Conservation (phyloP, 1,284 basidiomycete genomes). For the Ganoderma resinaceum region DNA sequence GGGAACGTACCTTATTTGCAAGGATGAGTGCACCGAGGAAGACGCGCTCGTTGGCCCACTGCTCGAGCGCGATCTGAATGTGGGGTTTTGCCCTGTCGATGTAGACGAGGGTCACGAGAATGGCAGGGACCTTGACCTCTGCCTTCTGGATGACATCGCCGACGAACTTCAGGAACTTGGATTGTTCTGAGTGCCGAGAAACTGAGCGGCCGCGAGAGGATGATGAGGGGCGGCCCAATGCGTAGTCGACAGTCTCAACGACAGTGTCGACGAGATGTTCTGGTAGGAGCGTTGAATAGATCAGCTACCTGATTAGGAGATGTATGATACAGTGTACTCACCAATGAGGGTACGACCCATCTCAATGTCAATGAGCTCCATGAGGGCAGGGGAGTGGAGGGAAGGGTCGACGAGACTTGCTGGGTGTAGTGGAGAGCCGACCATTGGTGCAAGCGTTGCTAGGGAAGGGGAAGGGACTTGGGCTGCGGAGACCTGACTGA, state of each 20-base stretch:
- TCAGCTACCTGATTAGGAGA: constrained; percentile 18
- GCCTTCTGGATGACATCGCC: constrained; percentile 70
- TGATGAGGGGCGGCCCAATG: constrained; percentile 66
- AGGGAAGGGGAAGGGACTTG: constrained; percentile 9
- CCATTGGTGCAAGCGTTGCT: constrained; percentile 19
- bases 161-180: constrained; percentile 66
- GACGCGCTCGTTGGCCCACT: constrained; percentile 81
- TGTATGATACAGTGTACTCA: constrained; percentile 42
- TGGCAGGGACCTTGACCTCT: constrained; percentile 67
- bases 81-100: constrained; percentile 75
- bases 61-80: constrained; percentile 75
- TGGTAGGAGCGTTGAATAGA: constrained; percentile 36
- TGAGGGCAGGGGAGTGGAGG: constrained; percentile 64
- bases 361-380: constrained; percentile 69
- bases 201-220: constrained; percentile 55
- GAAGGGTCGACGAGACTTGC: constrained; percentile 69
- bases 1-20: constrained; percentile 68
- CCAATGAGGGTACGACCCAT: constrained; percentile 65
- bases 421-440: constrained; percentile 53
- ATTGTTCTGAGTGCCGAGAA: constrained; percentile 56
- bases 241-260: constrained; percentile 74
- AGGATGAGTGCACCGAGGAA: constrained; percentile 77
- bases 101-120: constrained; percentile 73
- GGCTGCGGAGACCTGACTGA: constrained; percentile 18
- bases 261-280: constrained; percentile 74